These are phyloP conservation scores for Cytauxzoon felis DNA, from an alignment of 169 alveolate genomes.

Conservation along the genomic window DNA sequence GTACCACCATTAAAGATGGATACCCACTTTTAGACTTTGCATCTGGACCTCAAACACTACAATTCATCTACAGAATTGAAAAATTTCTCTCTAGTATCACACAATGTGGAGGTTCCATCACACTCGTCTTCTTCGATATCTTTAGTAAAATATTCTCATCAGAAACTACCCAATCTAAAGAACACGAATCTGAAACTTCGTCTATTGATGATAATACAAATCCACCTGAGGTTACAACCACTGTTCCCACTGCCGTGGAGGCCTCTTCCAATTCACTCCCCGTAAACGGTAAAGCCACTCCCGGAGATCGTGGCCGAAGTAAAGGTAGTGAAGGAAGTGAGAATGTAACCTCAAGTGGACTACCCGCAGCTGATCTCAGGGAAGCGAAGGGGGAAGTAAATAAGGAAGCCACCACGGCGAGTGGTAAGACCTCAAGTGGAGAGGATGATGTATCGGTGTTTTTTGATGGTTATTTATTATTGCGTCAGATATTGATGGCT, in stretches of 20 bases:
- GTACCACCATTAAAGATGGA: constrained; percentile 59
- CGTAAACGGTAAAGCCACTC: no score
- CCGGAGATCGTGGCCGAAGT: no score
- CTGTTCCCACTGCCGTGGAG: no score
- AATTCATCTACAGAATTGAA: constrained; percentile 49
- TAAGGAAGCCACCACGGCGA: no score
- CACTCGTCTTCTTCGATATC: constrained; percentile 66
- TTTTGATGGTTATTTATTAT: constrained; percentile 42
- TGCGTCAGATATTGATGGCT: constrained; percentile 64
- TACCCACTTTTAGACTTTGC: constrained; percentile 35
- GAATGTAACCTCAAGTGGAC: no score
- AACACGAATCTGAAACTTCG: constrained; percentile 2
- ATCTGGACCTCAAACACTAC: constrained; percentile 52
- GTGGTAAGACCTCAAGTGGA: no score
- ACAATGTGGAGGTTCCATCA: constrained; percentile 50
- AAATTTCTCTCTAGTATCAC: constrained; percentile 8
- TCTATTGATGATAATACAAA: constrained; percentile 1
- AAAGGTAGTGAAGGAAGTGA: no score
- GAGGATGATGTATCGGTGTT: constrained; percentile 25
- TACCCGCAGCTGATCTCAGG: no score
- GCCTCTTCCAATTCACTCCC: no score
- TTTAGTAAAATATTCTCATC: constrained; percentile 61
- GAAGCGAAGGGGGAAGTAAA: no score
- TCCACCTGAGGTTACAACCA: constrained; percentile 1
- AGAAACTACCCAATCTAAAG: constrained; percentile 19